phyloP scores from a whole-genome alignment of 495 filamentous ascomycete genomes.

The Staphylotrichum tortipilum region DNA sequence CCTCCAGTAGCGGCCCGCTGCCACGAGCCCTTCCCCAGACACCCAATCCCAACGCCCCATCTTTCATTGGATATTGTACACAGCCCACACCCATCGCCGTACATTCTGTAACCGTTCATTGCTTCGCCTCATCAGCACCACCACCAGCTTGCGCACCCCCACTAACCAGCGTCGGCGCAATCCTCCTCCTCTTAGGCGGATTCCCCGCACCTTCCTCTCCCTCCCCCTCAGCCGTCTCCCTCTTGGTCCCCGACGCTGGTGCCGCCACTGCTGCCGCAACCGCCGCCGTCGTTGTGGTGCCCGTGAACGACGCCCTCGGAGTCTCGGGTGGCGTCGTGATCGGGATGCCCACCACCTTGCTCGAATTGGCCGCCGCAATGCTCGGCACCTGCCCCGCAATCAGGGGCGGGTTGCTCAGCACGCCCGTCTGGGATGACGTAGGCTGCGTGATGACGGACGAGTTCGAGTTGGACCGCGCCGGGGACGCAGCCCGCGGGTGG shows the following conservation, averaged over 20 bases:
- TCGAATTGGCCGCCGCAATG: constrained; percentile 60
- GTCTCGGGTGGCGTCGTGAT: constrained; percentile 78
- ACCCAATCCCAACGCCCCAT: neutral
- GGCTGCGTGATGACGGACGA: constrained; percentile 68
- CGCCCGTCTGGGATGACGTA: constrained; percentile 23
- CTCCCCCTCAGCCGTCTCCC: constrained; percentile 48
- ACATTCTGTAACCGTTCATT: neutral
- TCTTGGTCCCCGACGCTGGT: constrained; percentile 47
- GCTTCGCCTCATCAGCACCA: constrained; percentile 11
- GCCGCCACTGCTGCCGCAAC: too few species aligned
- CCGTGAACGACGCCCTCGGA: constrained; percentile 46
- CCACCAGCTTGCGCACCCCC: neutral
- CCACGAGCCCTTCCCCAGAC: neutral
- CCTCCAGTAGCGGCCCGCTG: too few species aligned
- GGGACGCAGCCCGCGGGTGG: constrained; percentile 57
- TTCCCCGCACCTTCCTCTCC: constrained; percentile 33
- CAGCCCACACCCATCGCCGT: neutral
- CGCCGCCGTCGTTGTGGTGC: too few species aligned
- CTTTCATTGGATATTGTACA: neutral
- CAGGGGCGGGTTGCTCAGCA: constrained; percentile 68
- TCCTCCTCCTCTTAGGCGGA: constrained; percentile 61
- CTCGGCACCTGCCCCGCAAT: constrained; percentile 64
- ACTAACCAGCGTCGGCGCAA: constrained; percentile 63
- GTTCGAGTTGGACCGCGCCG: constrained; percentile 73
- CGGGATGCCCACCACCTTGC: constrained; percentile 44